Evolutionary conservation across 2,329 filamentous ascomycete genomes (phyloP).

Genomic region (Myriosclerotinia curreyana): DNA sequence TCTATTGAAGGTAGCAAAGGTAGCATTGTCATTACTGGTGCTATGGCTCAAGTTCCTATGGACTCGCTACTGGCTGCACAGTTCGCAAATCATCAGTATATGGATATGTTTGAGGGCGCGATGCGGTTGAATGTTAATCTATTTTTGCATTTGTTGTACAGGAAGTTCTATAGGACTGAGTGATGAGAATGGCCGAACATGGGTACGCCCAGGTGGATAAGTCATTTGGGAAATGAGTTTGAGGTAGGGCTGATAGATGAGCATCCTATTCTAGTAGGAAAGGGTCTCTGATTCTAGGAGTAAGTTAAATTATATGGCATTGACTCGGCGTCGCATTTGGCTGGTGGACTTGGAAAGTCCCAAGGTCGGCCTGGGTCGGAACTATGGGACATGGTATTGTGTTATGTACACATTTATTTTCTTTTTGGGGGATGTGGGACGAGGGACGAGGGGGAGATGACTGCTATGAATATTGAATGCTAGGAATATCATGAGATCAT

Average conservation of each 20-base stretch:
- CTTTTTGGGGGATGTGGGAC: slow-evolving; percentile 24
- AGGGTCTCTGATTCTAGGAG: slow-evolving; percentile 15
- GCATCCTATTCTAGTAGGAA: slow-evolving; percentile 3
- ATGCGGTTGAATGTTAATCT: slow-evolving; percentile 94
- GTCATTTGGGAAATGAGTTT: not conserved
- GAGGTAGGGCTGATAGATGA: not conserved
- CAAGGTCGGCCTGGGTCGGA: slow-evolving; percentile 11
- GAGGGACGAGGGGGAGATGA: slow-evolving; percentile 24
- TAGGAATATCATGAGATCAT: slow-evolving; percentile 25
- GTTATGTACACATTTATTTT: slow-evolving; percentile 34
- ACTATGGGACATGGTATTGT: slow-evolving; percentile 30
- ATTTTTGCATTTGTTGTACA: slow-evolving; percentile 93
- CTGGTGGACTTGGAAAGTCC: slow-evolving; percentile 21
- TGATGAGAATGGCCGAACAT: slow-evolving; percentile 22
- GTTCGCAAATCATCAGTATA: slow-evolving; percentile 94
- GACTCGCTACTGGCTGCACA: slow-evolving; percentile 95
- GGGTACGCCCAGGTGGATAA: not conserved
- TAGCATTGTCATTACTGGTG: slow-evolving; percentile 93
- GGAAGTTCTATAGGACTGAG: slow-evolving; percentile 89
- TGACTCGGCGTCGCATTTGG: slow-evolving; percentile 30
- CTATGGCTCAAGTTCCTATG: slow-evolving; percentile 81
- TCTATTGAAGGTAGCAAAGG: slow-evolving; percentile 86
- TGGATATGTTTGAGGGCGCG: slow-evolving; percentile 84
- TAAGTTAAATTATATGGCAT: slow-evolving; percentile 29
- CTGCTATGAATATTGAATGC: slow-evolving; percentile 23